Percentiles rank a stretch among this genome's conserved stretches.
These are phyloP conservation scores for Citrullus mucosospermus DNA, from an alignment of 306 rosid genomes.

Conservation along the genomic window DNA sequence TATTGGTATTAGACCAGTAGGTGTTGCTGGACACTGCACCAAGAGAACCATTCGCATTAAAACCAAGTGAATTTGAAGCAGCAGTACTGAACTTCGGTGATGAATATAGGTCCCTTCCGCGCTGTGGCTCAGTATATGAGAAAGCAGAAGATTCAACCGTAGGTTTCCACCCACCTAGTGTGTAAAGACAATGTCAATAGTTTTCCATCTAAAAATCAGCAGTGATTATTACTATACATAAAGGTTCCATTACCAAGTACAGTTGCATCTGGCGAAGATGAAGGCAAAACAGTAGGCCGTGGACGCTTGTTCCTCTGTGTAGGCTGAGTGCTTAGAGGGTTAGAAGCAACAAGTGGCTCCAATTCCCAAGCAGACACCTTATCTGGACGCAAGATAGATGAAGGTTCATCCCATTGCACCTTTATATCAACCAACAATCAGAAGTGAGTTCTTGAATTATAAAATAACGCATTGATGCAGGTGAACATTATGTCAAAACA, in stretches of 20 bases:
- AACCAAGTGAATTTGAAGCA: constrained; percentile 40
- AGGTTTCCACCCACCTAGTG: constrained; percentile 69
- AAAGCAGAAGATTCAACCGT: constrained; percentile 47
- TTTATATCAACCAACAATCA: constrained; percentile 16
- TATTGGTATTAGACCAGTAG: constrained; percentile 61
- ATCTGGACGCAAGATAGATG: constrained; percentile 86
- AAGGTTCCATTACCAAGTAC: constrained; percentile 35
- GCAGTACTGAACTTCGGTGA: constrained; percentile 51
- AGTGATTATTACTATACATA: constrained; percentile 1
- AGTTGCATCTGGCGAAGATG: constrained; percentile 49
- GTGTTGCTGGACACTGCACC: constrained; percentile 45
- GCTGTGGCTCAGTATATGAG: constrained; percentile 51
- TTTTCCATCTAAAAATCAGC: not conserved
- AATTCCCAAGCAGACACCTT: constrained; percentile 94
- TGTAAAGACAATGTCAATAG: constrained; percentile 7
- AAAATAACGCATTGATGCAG: not conserved
- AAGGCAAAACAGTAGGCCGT: constrained; percentile 60
- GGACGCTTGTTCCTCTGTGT: constrained; percentile 73
- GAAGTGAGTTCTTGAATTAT: not conserved
- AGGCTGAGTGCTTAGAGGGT: constrained; percentile 60
- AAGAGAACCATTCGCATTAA: constrained; percentile 50
- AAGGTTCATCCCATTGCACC: constrained; percentile 99
- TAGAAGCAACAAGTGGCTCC: constrained; percentile 75
- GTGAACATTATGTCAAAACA: not conserved
- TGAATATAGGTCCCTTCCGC: constrained; percentile 48